Evolutionary conservation across 345 rosid genomes (phyloP).

Genomic region (Gossypium rotundifolium): DNA sequence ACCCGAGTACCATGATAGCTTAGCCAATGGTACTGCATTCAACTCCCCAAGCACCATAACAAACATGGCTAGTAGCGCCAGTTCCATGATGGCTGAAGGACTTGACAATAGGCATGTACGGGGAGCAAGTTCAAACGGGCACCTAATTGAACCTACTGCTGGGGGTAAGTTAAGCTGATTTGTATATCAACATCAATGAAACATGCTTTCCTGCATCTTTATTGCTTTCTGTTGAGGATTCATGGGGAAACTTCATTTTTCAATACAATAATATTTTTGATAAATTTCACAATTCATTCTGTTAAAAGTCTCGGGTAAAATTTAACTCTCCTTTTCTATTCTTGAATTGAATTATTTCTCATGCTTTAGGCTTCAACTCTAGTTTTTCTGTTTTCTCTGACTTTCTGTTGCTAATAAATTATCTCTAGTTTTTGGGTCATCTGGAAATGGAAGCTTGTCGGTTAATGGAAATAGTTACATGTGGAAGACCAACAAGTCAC

Average conservation of each 20-base stretch:
- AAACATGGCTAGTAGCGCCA: constrained; percentile 37
- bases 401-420: constrained; percentile 5
- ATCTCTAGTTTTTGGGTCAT: constrained; percentile 55
- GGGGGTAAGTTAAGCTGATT: constrained; percentile 42
- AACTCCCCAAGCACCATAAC: constrained; percentile 39
- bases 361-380: not conserved
- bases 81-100: constrained; percentile 46
- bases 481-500: constrained; percentile 68
- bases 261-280: not conserved
- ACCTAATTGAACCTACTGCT: constrained; percentile 38
- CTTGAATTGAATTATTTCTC: not conserved
- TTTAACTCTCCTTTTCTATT: not conserved
- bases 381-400: not conserved
- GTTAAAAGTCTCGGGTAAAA: not conserved
- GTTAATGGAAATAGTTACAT: constrained; percentile 48
- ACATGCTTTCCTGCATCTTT: not conserved
- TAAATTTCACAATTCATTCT: not conserved
- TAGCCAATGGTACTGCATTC: constrained; percentile 45
- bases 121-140: constrained; percentile 47
- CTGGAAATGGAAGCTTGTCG: constrained; percentile 59
- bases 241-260: not conserved
- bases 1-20: constrained; percentile 62
- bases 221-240: not conserved
- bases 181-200: constrained; percentile 11
- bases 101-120: constrained; percentile 40